Percentiles rank a stretch among this genome's conserved stretches.
Evolutionary conservation across 1,139 yeast species (phyloP).

Genomic region (Blastobotrys indianensis): DNA sequence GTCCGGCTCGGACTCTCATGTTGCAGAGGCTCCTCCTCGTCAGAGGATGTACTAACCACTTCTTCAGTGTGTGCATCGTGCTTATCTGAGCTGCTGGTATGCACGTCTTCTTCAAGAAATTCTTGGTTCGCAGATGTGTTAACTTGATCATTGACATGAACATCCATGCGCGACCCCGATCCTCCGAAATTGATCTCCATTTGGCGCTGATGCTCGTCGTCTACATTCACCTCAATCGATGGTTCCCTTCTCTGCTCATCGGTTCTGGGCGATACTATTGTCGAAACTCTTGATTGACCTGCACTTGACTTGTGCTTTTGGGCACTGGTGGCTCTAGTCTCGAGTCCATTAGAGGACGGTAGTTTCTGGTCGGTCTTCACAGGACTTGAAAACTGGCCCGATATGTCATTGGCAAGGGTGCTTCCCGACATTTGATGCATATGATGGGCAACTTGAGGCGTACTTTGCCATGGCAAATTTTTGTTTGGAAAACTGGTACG

Average conservation of each 20-base stretch:
- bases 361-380: background rate
- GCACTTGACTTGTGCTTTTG: background rate
- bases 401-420: slow-evolving; percentile 12
- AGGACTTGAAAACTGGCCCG: background rate
- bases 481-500: background rate
- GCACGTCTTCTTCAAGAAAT: no score
- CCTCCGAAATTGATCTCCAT: no score
- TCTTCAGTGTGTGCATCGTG: no score
- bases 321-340: background rate
- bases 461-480: slow-evolving; percentile 5
- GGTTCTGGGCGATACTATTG: background rate
- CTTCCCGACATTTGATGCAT: slow-evolving; percentile 15
- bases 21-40: background rate
- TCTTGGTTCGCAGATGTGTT: no score
- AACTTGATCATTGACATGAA: no score
- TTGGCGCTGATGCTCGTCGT: no score
- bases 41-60: no score
- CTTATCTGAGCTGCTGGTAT: no score
- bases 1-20: background rate
- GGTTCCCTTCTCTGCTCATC: background rate
- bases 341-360: background rate
- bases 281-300: background rate
- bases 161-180: no score
- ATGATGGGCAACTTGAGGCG: slow-evolving; percentile 14
- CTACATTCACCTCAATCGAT: no score